Evolutionary conservation across 345 rosid genomes (phyloP).

Genomic region (Tarenaya hassleriana): DNA sequence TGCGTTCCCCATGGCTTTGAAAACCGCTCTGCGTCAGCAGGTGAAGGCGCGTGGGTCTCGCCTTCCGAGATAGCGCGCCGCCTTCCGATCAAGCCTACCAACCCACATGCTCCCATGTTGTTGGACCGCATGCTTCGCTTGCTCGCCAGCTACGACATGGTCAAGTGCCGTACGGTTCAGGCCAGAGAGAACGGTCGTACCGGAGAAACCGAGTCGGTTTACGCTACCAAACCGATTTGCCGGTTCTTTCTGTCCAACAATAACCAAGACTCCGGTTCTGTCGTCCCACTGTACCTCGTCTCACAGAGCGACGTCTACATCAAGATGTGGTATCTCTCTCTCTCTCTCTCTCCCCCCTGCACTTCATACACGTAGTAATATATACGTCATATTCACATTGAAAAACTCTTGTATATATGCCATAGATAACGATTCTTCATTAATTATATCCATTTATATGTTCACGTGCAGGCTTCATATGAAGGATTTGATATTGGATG

Average conservation of each 20-base stretch:
- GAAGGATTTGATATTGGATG: slow-evolving; percentile 39
- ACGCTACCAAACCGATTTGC: slow-evolving; percentile 27
- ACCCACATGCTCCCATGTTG: slow-evolving; percentile 38
- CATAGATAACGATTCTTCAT: no score
- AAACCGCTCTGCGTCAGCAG: slow-evolving; percentile 41
- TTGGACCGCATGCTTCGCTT: slow-evolving; percentile 48
- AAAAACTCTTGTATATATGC: no score
- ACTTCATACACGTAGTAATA: no score
- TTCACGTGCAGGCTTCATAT: slow-evolving; percentile 31
- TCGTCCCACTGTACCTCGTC: slow-evolving; percentile 17
- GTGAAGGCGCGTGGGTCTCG: no score
- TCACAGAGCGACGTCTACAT: slow-evolving; percentile 16
- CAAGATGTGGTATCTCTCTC: slow-evolving; percentile 30
- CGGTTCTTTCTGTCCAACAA: slow-evolving; percentile 23
- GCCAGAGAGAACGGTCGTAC: no score
- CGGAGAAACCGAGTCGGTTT: slow-evolving; percentile 15
- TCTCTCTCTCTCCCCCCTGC: no score
- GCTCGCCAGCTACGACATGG: slow-evolving; percentile 39
- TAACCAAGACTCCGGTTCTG: slow-evolving; percentile 23
- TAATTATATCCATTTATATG: no score
- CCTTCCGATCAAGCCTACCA: slow-evolving; percentile 28
- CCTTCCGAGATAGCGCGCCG: no score
- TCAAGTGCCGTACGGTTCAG: slow-evolving; percentile 36
- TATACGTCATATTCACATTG: no score
- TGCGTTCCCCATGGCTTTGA: slow-evolving; percentile 43